Evolutionary conservation across 768 basidiomycete genomes (phyloP), one percentile per base, ranked within the genome.

Genomic region (Rhizopogon vulgaris): DNA sequence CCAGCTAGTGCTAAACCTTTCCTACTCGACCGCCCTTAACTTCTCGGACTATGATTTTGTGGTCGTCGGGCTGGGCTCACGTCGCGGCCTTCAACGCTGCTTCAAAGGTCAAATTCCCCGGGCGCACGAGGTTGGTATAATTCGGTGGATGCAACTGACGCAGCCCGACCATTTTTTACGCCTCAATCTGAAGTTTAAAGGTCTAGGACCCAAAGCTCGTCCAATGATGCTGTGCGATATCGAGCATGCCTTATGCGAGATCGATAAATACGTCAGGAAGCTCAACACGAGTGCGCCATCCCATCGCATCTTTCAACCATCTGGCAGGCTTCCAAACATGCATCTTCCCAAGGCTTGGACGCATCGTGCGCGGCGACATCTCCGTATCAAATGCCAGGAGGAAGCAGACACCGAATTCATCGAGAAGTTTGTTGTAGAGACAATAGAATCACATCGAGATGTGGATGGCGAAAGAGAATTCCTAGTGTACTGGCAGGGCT

Each of bases 161-260:
- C 89, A 90, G 61, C 54, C 71, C 28, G 62, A 74, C 6, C 83
- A 87, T 52, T 89, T 87, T 60, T 61, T 73, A 41, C 78, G 84
- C 14, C 70, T 86, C 32, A 79, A 80, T 3, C 60, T 85, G 38
- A 51, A 69, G 0, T 81, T 84, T 56, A 68, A 73, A 0, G 77
- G 76, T 15, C 68, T 85, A 10, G 80, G 83, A 15, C 72, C 75
- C 0, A 53, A 73, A 3, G 58, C 61, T 14, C 69, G 78, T 11
- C 77, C 78, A 6, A 79, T 85, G 73, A 74, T 76, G 57, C 69
- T 88, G 45, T 79, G 82, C 36, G 89, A 91, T 63, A 71, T 90
- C 49, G 89, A 91, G 69, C 89, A 91, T 63, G 73, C 82, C 1
- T 68, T 90, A 14, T 91, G 89, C 68, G 89, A 91, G 63, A 73